Evolutionary conservation across 202 grass and related monocot species (phyloP), one percentile per base, ranked within the genome.

Genomic region (Cymbopogon flexuosus): DNA sequence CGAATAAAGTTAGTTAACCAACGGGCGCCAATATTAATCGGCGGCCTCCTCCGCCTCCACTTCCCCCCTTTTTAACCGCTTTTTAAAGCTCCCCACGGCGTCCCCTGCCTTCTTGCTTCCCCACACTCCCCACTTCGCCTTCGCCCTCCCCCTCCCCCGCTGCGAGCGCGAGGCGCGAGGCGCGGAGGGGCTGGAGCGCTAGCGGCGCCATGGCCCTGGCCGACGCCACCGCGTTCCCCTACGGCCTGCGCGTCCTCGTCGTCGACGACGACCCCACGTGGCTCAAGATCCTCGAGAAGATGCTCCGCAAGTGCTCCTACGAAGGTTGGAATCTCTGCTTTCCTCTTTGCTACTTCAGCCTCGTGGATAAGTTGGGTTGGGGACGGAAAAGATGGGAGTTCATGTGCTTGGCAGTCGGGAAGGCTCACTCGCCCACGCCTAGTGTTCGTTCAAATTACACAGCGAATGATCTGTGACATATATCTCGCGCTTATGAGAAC

Each of bases 271-370:
- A 99, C 66, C 96, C 92, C 13, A 99, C 96, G 1, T 99, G 96
- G 96, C 83, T 99, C 79, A 99, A 99, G 91, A 99, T 99, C 79
- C 87, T 99, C 62, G 96, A 99, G 83, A 99, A 99, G 92, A 99
- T 99, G 96, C 96, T 99, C 72, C 73, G 92, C 63, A 99, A 99
- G 88, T 99, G 96, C 59, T 96, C 90, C 76, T 99, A 99, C 60
- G 92, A 93, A 93, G 96, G 96, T 98, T 88, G 76, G 72, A 88
- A 76, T 80, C 69, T 75, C 74, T 62, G 36, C 77, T 72, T 84
- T 66, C 40, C 63, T 45, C 58, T 74, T 10, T 21, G 19, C 8
- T 31, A 73, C 61, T 69, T 52, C 13, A 24, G 60, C 60, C 35
- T 61, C 45, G 29, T 77, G 64, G 63, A 35, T 24, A 18, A 66